A percentile compares a stretch with the other conserved stretches of the same genome.
Evolutionary conservation across 331 rosid genomes (phyloP).

Genomic region (Phaseolus coccineus): DNA sequence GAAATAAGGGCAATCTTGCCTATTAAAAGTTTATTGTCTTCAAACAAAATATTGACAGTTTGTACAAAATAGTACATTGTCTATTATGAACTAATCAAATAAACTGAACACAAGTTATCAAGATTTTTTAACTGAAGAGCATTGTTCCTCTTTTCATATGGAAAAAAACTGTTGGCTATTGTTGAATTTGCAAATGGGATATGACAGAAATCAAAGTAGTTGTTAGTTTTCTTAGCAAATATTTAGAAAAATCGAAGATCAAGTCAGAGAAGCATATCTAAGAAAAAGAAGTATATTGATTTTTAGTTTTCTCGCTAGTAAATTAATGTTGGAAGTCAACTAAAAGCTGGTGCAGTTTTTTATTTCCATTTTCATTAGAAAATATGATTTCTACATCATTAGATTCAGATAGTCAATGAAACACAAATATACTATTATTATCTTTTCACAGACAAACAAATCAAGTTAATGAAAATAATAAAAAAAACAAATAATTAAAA

Average conservation of each 20-base stretch:
- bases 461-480: no score
- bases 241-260: constrained; percentile 24
- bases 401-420: constrained; percentile 39
- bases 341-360: constrained; percentile 2
- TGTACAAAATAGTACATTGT: neutral
- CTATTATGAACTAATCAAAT: neutral
- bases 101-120: neutral
- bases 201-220: neutral
- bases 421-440: constrained; percentile 4
- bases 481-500: no score
- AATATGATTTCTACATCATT: neutral
- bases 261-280: constrained; percentile 10
- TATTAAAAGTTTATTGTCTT: neutral
- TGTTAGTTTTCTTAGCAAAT: no score
- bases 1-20: constrained; percentile 70
- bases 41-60: neutral
- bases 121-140: neutral
- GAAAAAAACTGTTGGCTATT: neutral
- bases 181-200: constrained; percentile 27
- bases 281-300: constrained; percentile 5
- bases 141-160: constrained; percentile 1
- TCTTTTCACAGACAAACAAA: no score
- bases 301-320: neutral
- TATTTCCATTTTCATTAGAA: neutral
- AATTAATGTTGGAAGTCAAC: constrained; percentile 24